Conservation (phyloP, 345 rosid genomes). For the Leavenworthia alabamica region DNA sequence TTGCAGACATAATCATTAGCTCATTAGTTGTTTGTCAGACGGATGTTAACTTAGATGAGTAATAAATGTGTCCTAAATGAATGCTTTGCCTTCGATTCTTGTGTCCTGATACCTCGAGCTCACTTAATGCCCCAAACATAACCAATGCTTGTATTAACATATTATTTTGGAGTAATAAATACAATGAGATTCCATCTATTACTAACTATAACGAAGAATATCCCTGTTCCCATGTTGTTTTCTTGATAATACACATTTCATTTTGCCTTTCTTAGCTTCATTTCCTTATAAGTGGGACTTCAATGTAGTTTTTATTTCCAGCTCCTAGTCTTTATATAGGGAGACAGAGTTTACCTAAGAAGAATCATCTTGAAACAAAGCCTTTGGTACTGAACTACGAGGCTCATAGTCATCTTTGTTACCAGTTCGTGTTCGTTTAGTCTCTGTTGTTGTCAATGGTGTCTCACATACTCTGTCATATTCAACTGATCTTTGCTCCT, state of each 20-base stretch:
- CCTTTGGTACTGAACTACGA: slow-evolving; percentile 56
- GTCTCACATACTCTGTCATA: slow-evolving; percentile 76
- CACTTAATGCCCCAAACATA: not conserved
- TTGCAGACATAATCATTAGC: not conserved
- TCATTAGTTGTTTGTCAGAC: not conserved
- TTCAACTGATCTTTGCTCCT: slow-evolving; percentile 30
- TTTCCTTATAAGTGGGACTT: slow-evolving; percentile 3
- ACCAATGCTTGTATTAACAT: not conserved
- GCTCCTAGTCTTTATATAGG: not conserved
- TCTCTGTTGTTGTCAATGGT: slow-evolving; percentile 48
- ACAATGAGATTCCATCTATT: not conserved
- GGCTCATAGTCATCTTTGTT: slow-evolving; percentile 31
- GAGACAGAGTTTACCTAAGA: slow-evolving; percentile 4
- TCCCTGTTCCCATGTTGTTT: not conserved
- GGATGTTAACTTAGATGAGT: not conserved
- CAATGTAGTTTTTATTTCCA: not conserved
- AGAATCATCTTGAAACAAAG: slow-evolving; percentile 56
- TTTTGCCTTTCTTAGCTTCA: not conserved
- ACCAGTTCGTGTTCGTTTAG: slow-evolving; percentile 29
- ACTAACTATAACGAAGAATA: not conserved
- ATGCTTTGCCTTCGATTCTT: not conserved
- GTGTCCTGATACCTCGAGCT: not conserved
- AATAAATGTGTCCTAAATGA: not conserved
- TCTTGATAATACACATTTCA: not conserved
- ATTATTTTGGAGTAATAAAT: not conserved